A percentile compares a stretch with the other conserved stretches of the same genome.
These are phyloP conservation scores for Aureobasidium sp. DNA, from an alignment of 2,329 filamentous ascomycete species.

Conservation along the genomic window DNA sequence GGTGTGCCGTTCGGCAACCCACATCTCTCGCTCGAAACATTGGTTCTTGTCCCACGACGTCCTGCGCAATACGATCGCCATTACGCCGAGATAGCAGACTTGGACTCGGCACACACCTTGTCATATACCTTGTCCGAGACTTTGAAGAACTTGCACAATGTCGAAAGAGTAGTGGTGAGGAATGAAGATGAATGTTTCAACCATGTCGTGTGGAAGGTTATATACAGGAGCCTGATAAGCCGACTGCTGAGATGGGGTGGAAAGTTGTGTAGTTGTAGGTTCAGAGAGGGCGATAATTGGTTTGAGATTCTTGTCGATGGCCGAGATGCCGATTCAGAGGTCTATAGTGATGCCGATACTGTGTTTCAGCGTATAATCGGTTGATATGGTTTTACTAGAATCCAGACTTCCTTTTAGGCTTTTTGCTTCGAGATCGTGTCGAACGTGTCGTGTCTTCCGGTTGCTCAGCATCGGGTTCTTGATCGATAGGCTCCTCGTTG, in stretches of 20 bases:
- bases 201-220: conserved; percentile 28
- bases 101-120: conserved; percentile 28
- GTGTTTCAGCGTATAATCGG: background rate
- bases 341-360: conserved; percentile 7
- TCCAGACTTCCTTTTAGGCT: conserved; percentile 5
- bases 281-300: background rate
- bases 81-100: conserved; percentile 29
- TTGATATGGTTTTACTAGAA: background rate
- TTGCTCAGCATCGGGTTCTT: background rate
- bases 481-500: background rate
- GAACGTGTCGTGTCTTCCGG: background rate
- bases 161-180: conserved; percentile 25
- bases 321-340: background rate
- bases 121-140: conserved; percentile 19
- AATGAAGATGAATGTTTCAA: conserved; percentile 29
- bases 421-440: background rate
- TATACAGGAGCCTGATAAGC: conserved; percentile 29
- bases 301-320: conserved; percentile 8
- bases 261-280: conserved; percentile 14
- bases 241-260: conserved; percentile 31
- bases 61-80: conserved; percentile 23
- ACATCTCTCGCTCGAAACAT: conserved; percentile 25
- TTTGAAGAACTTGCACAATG: conserved; percentile 22
- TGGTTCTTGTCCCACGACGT: conserved; percentile 27
- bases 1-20: conserved; percentile 29